Conservation (phyloP, 176 grass and related monocot genomes). For the Rhynchospora tenuis region DNA sequence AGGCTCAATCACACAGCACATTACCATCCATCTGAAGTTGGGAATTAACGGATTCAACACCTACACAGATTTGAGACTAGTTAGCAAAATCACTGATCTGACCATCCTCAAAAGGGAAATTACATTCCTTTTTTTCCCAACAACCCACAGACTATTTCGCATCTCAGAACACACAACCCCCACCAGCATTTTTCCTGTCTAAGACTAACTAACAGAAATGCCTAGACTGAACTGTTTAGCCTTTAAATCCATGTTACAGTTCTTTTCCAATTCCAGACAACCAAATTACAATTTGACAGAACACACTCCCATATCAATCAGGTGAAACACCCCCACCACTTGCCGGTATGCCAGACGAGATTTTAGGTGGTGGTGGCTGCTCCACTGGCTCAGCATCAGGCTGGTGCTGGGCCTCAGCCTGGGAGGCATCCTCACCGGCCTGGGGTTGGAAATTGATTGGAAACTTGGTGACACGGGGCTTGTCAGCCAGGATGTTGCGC, state of each 20-base stretch:
- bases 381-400: constrained; percentile 31
- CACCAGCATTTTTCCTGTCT: constrained; percentile 17
- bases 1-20: neutral
- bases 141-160: neutral
- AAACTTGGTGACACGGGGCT: constrained; percentile 96
- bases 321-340: constrained; percentile 21
- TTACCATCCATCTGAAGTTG: neutral
- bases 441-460: constrained; percentile 98
- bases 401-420: constrained; percentile 41
- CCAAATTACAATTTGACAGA: constrained; percentile 25
- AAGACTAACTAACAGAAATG: constrained; percentile 9
- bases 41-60: neutral
- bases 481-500: constrained; percentile 92
- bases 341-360: constrained; percentile 38
- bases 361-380: constrained; percentile 36
- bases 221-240: constrained; percentile 8
- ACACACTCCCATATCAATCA: constrained; percentile 17
- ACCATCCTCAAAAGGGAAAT: neutral
- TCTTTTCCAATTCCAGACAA: constrained; percentile 1
- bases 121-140: neutral
- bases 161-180: neutral
- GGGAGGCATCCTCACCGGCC: constrained; percentile 42
- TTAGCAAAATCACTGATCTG: constrained; percentile 9
- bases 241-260: neutral
- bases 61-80: neutral